These are phyloP conservation scores for Truncatella angustata DNA, from an alignment of 2,329 filamentous ascomycete genomes.

Conservation along the genomic window DNA sequence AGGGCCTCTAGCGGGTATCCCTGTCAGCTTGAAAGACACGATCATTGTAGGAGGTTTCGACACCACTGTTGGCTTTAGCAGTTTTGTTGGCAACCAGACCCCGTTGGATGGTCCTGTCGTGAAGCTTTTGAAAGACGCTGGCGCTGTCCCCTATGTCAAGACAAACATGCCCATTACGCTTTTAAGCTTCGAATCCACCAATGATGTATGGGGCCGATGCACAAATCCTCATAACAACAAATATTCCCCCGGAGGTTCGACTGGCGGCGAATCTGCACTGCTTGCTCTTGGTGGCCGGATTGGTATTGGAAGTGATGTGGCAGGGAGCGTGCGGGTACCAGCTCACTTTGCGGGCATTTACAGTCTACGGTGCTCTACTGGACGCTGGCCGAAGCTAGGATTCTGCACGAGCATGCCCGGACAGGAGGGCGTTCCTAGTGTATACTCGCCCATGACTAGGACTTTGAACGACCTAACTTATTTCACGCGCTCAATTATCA, in stretches of 20 bases:
- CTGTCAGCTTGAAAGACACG: constrained; percentile 79
- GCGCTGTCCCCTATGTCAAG: constrained; percentile 89
- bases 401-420: constrained; percentile 87
- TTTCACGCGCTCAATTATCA: constrained; percentile 75
- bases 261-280: constrained; percentile 80
- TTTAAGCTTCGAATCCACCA: constrained; percentile 79
- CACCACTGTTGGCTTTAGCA: constrained; percentile 76
- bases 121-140: constrained; percentile 78
- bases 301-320: constrained; percentile 87
- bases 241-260: constrained; percentile 87
- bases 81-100: constrained; percentile 66
- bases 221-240: constrained; percentile 80
- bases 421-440: constrained; percentile 84
- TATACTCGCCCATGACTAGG: constrained; percentile 90
- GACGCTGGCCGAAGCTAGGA: constrained; percentile 84
- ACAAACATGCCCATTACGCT: constrained; percentile 87
- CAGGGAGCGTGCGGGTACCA: constrained; percentile 81
- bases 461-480: constrained; percentile 81
- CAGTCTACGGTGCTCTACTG: constrained; percentile 80
- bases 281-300: constrained; percentile 82
- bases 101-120: constrained; percentile 69
- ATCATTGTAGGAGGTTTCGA: constrained; percentile 83
- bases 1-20: constrained; percentile 83
- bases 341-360: constrained; percentile 92
- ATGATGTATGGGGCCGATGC: constrained; percentile 76